Percentiles rank a stretch among this genome's conserved stretches.
phyloP scores from a whole-genome alignment of 2,329 filamentous ascomycete genomes.

The Davidsoniella virescens region DNA sequence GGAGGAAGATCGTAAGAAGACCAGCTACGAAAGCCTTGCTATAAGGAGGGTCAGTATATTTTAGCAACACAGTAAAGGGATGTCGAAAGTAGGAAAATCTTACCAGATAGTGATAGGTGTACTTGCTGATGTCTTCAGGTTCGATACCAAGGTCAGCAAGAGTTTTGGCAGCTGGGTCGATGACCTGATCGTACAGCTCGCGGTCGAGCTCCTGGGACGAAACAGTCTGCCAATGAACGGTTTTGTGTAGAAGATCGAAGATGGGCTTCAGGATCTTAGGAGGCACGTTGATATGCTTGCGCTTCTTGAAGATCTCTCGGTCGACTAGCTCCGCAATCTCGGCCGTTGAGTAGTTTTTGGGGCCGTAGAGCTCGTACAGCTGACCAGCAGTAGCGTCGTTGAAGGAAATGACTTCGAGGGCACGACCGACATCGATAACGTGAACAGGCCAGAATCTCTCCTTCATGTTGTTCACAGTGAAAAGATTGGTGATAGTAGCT shows the following conservation, averaged over 20 bases:
- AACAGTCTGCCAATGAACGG: conserved; percentile 75
- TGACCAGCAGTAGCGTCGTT: conserved; percentile 81
- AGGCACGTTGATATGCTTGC: conserved; percentile 81
- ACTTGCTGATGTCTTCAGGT: conserved; percentile 68
- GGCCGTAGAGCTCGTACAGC: conserved; percentile 89
- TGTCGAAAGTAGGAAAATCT: conserved; percentile 21
- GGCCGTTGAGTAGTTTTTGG: conserved; percentile 76
- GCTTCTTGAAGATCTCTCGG: conserved; percentile 78
- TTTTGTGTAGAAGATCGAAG: conserved; percentile 59
- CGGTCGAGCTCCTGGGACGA: conserved; percentile 77
- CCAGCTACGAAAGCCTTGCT: conserved; percentile 83
- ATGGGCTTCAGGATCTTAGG: conserved; percentile 62
- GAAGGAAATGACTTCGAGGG: conserved; percentile 76
- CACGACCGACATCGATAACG: conserved; percentile 78
- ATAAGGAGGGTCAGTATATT: conserved; percentile 20
- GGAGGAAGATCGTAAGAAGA: conserved; percentile 87
- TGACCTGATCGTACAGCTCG: conserved; percentile 83
- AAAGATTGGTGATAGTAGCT: conserved; percentile 60
- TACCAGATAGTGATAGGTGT: conserved; percentile 90
- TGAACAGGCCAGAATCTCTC: conserved; percentile 86
- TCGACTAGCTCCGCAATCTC: conserved; percentile 82
- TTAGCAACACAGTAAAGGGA: not conserved
- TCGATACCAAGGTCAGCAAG: conserved; percentile 87
- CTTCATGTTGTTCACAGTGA: conserved; percentile 87
- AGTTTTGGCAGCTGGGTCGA: conserved; percentile 84